These are phyloP conservation scores for Pythium folliculosum DNA, from an alignment of 352 stramenopile species.

Conservation along the genomic window DNA sequence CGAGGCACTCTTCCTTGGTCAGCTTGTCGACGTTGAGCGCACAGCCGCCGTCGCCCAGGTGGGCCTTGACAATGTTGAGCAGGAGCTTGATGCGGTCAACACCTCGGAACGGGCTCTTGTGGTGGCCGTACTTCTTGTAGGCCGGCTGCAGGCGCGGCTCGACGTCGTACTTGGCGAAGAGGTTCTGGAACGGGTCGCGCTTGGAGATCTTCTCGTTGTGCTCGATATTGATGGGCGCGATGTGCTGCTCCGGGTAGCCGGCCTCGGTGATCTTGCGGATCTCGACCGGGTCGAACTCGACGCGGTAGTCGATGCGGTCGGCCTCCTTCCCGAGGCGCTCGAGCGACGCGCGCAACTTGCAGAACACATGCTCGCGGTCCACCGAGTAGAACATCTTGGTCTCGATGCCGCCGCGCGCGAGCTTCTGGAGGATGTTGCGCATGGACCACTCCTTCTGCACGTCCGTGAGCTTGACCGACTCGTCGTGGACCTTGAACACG, in stretches of 20 bases:
- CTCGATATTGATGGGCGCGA: constrained; percentile 66
- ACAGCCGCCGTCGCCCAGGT: constrained; percentile 57
- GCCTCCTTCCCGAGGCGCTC: constrained; percentile 69
- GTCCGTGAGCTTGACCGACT: constrained; percentile 50
- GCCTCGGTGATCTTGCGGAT: constrained; percentile 56
- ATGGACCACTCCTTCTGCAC: constrained; percentile 72
- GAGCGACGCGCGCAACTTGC: constrained; percentile 70
- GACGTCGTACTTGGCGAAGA: constrained; percentile 81
- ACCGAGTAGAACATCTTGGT: constrained; percentile 85
- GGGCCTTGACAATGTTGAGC: constrained; percentile 67
- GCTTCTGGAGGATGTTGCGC: constrained; percentile 66
- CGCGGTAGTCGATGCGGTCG: constrained; percentile 77
- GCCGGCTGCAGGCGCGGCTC: constrained; percentile 55
- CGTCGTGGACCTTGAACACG: constrained; percentile 83
- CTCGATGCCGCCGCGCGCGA: constrained; percentile 71
- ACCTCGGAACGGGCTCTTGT: constrained; percentile 73
- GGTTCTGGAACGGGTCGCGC: constrained; percentile 65
- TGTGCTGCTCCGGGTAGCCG: constrained; percentile 59
- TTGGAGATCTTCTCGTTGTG: constrained; percentile 48
- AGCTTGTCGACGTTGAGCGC: constrained; percentile 58
- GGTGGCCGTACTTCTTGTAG: constrained; percentile 72
- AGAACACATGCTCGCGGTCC: constrained; percentile 71
- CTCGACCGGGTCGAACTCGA: constrained; percentile 67
- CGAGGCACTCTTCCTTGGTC: constrained; percentile 56
- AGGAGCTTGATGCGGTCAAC: constrained; percentile 78